Conservation (phyloP, 169 alveolate species). For the Ichthyophthirius multifiliis region DNA sequence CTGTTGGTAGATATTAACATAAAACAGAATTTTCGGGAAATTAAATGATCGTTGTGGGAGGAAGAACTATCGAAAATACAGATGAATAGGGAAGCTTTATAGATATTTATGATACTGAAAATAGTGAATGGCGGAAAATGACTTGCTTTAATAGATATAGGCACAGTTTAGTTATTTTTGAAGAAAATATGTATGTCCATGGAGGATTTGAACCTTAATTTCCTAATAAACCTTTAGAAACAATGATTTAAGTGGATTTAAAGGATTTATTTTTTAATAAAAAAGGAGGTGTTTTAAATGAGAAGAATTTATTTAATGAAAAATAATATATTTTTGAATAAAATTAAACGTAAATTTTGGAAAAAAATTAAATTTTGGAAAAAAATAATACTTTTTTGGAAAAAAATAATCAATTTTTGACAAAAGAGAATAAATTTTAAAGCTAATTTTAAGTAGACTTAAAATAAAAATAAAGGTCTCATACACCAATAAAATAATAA, state of each 20-base stretch:
- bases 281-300: too few species aligned
- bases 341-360: too few species aligned
- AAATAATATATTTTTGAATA: too few species aligned
- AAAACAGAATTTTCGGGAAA: conserved; percentile 27
- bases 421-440: too few species aligned
- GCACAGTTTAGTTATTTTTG: conserved; percentile 91
- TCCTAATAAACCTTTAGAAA: conserved; percentile 92
- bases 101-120: conserved; percentile 95
- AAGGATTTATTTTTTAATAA: too few species aligned
- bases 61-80: conserved; percentile 31
- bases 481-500: background rate
- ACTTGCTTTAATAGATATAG: conserved; percentile 92
- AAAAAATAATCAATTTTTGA: too few species aligned
- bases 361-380: too few species aligned
- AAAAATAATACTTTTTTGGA: too few species aligned
- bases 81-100: conserved; percentile 9
- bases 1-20: conserved; percentile 2
- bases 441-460: too few species aligned
- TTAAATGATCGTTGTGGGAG: conserved; percentile 50
- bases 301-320: too few species aligned
- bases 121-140: conserved; percentile 92
- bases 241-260: conserved; percentile 40
- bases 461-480: background rate
- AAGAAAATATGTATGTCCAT: conserved; percentile 87
- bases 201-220: conserved; percentile 96